Evolutionary conservation across 495 filamentous ascomycete species (phyloP), one percentile per base, ranked within the genome.

Genomic region (Penicillium angulare): DNA sequence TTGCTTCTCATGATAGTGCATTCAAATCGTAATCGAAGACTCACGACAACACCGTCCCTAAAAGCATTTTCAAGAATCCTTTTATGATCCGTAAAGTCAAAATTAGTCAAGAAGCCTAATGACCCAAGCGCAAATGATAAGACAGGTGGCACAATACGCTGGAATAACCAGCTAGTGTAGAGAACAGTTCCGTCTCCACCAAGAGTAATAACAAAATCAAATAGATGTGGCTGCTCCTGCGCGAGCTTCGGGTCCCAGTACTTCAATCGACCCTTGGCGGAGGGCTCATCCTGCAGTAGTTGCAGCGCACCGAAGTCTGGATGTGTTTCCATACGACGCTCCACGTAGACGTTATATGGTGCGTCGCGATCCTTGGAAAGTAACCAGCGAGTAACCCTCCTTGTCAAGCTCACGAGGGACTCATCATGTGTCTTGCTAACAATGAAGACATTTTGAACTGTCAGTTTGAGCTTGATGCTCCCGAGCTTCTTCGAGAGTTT

Each of bases 101-200:
- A 97, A 64, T 96, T 96, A 15, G 95, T 97, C 55, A 98, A 73
- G 62, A 98, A 97, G 0, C 93, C 93, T 21, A 98, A 71, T 16
- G 92, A 96, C 3, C 93, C 93, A 23, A 97, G 69, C 18, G 90
- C 81, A 68, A 98, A 97, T 41, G 89, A 90, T 17, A 98, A 72
- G 5, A 97, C 89, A 0, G 95, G 93, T 5, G 93, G 93, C 0
- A 97, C 92, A 46, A 97, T 85, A n/a, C 89, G 78, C 76, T 98
- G 93, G 66, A 98, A 98, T 24, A 98, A 75, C 92, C 95, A 98
- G 59, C 85, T 90, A 0, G 93, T 89, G 62, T 95, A 97, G 24
- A 98, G 74, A 24, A 98, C 92, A 0, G 93, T 98, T 12, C 93
- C 93, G 63, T 98, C 93, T 8, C 93, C 93, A n/a, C 93, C 93